Evolutionary conservation across 2,329 filamentous ascomycete genomes (phyloP), one percentile per base, ranked within the genome.

Genomic region (Stachybotrys chlorohalonatus): DNA sequence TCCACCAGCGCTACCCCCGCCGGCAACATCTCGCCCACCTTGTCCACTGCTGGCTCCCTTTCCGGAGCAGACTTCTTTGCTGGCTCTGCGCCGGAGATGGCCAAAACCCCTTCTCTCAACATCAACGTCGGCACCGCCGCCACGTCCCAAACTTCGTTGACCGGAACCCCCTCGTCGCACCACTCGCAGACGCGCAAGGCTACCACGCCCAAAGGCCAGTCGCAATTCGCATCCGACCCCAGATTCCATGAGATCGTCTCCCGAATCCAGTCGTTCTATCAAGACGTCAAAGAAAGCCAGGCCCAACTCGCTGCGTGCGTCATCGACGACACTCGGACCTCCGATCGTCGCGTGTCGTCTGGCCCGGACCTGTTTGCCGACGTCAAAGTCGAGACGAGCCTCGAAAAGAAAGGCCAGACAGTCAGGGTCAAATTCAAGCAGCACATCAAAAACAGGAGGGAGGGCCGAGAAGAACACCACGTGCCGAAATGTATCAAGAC

Each of bases 401-500:
- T 70, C 3, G 68, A 72, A n/a, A 60, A 67, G 16, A 68, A 66
- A 51, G 66, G 64, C 6, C 69, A 70, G 17, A 73, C 71, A 3
- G 75, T 82, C 66, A 74, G 70, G 58, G 70, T 81, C 47, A 79
- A 75, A 59, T 72, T 75, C 54, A 83, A 82, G 73, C 77, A 77
- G 62, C 74, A 71, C 62, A 65, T 64, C 30, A 74, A 71, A 55
- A 66, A 68, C 39, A 78, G 75, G 59, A 72, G 71, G 59, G 75
- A 78, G 54, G 72, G 72, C 54, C 70, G 70, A 54, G 73, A 75
- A 54, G 63, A 68, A 53, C 68, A 72, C 30, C 73, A 74, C 56
- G 59, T 63, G 3, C 71, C 78, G 5, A 62, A 71, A n/a, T 69
- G 73, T 59, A 74, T 81, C 58, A 76, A 76, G 59, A 77, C 79